Base-by-base conservation (phyloP, 306 rosid species). In the Begonia masoniana region DNA sequence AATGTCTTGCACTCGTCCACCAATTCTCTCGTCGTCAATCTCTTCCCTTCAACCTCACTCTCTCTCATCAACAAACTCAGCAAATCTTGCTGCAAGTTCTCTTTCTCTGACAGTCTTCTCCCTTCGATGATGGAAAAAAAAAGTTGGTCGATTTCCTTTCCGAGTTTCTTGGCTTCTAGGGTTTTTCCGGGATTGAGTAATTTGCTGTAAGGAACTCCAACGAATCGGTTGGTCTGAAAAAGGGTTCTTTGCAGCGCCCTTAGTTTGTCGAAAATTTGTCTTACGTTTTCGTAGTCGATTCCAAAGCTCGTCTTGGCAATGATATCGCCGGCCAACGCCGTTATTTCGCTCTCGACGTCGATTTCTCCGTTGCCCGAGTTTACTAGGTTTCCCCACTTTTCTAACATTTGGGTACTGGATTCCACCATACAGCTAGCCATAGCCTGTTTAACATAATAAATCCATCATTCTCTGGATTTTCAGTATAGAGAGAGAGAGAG, bases 1-100 rank as follows among this genome's bases (percentile, higher is more conserved):
- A 88, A 84, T 0, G 97, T 88, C 63, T 88, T 88, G 66, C 93
- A 84, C 70, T 88, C 93, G 36, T 88, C 97, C n/a, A 84, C 80
- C 10, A 84, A 36, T 7, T 88, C 79, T 13, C 76, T 52, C 10
- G 73, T 73, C 10, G 72, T 71, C 24, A 88, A 55, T 4, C 43
- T 50, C 68, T 65, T 74, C 7, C 73, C 78, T 4, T 9, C 16
- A 26, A 71, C 63, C 6, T 54, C 55, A 42, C 70, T 79, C 31
- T 67, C 79, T 47, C 67, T 64, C 52, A 88, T 61, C 76, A 88
- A 51, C 26, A 76, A 43, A 7, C 92, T 81, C 12, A 88, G 62
- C n/a, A 88, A 61, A 50, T 88, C 86, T 31, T 62, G 71, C 31
- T 58, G 7, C 58, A 9, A 42, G 36, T 19, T 15, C 15, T 12